Conservation (phyloP, 2,329 filamentous ascomycete species). For the Teratosphaeria nubilosa region DNA sequence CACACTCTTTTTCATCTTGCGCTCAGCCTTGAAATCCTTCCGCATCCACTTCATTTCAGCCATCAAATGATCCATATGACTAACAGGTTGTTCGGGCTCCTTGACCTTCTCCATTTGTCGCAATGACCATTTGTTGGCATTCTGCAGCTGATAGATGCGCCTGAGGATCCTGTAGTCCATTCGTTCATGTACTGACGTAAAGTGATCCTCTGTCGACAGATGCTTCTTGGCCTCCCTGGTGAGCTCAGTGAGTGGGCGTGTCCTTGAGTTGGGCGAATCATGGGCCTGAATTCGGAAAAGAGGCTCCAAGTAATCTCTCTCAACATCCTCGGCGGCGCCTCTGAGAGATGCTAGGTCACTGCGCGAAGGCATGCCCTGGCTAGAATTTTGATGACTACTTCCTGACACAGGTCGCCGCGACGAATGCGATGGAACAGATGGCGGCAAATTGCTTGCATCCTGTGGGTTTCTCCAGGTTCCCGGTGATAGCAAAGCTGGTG, state of each 20-base stretch:
- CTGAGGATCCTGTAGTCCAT: conserved; percentile 81
- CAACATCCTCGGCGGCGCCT: conserved; percentile 37
- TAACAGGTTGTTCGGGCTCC: conserved; percentile 66
- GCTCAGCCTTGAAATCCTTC: conserved; percentile 86
- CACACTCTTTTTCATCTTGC: conserved; percentile 81
- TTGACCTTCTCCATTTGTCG: conserved; percentile 75
- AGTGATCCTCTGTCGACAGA: conserved; percentile 72
- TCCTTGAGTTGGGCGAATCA: conserved; percentile 40
- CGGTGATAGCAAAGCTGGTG: conserved; percentile 2
- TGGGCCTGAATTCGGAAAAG: conserved; percentile 50
- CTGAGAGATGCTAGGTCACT: conserved; percentile 30
- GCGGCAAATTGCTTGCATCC: not conserved
- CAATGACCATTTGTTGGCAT: conserved; percentile 84
- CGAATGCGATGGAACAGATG: not conserved
- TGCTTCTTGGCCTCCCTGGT: conserved; percentile 81
- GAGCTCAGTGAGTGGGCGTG: conserved; percentile 55
- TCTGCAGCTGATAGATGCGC: conserved; percentile 81
- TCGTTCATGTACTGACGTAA: conserved; percentile 72
- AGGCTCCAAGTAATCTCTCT: conserved; percentile 52
- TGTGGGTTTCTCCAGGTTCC: conserved; percentile 1
- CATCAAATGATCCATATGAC: conserved; percentile 78
- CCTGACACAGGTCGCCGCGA: conserved; percentile 4
- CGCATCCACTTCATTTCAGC: conserved; percentile 97
- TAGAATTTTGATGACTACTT: conserved; percentile 2
- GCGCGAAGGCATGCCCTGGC: conserved; percentile 6